phyloP scores from a whole-genome alignment of 345 rosid genomes.

The Corymbia maculata region DNA sequence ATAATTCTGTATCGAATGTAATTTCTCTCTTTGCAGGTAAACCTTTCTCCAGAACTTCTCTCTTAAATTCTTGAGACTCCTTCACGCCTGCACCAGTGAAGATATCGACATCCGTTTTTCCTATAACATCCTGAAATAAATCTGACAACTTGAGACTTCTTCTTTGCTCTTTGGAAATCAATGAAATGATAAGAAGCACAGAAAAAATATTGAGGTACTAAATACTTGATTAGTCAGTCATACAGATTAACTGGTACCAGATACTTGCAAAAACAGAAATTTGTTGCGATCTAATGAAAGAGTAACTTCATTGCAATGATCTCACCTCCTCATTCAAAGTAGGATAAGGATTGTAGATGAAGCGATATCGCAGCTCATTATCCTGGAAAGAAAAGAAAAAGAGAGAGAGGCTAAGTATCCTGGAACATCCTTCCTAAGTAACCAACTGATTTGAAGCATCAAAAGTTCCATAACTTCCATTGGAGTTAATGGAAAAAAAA shows the following conservation, averaged over 20 bases:
- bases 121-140: conserved; percentile 66
- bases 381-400: conserved; percentile 38
- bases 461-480: background rate
- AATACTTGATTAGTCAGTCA: background rate
- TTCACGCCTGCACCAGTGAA: conserved; percentile 84
- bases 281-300: background rate
- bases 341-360: conserved; percentile 90
- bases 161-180: background rate
- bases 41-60: conserved; percentile 86
- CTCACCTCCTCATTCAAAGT: conserved; percentile 73
- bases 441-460: background rate
- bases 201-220: background rate
- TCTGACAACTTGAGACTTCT: background rate
- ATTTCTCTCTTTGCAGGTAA: conserved; percentile 89
- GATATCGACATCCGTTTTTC: conserved; percentile 86
- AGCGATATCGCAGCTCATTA: conserved; percentile 77
- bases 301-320: background rate
- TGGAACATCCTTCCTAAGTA: background rate
- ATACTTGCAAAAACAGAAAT: background rate
- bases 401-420: background rate
- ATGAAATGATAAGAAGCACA: background rate
- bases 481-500: background rate
- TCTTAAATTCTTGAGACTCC: conserved; percentile 92
- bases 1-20: conserved; percentile 73
- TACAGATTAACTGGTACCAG: background rate